These are phyloP conservation scores for Pelargonium citronellum DNA, from an alignment of 441 rosid genomes.

Conservation along the genomic window DNA sequence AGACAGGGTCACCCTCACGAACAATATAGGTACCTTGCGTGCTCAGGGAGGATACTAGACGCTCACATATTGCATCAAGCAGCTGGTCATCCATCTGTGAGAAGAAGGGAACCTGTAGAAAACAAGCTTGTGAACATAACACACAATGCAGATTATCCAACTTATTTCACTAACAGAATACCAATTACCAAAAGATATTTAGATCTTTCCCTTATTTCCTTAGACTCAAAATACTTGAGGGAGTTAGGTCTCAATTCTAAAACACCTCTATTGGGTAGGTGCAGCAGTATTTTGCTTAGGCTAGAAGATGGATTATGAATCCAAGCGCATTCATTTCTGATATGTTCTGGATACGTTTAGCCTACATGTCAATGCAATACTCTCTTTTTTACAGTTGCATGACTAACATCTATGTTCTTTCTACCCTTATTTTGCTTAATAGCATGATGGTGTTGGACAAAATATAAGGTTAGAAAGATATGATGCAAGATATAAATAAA, in stretches of 20 bases:
- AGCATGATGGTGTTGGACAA: neutral
- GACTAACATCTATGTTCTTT: neutral
- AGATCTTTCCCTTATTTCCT: neutral
- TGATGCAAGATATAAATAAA: neutral
- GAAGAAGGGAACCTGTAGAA: constrained; percentile 80
- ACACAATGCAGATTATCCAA: neutral
- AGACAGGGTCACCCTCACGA: constrained; percentile 87
- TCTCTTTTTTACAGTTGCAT: neutral
- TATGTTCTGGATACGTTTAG: neutral
- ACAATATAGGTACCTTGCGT: constrained; percentile 74
- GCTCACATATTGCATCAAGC: constrained; percentile 87
- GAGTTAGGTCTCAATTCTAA: neutral
- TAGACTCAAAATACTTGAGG: neutral
- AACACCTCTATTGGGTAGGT: neutral
- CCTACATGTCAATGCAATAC: neutral
- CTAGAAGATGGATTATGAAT: too few species aligned
- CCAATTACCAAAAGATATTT: neutral
- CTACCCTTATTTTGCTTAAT: neutral
- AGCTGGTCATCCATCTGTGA: constrained; percentile 93
- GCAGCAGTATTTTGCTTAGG: neutral
- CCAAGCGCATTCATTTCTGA: neutral
- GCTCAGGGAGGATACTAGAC: constrained; percentile 62
- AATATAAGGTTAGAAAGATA: neutral
- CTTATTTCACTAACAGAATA: neutral
- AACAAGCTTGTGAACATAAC: neutral